Percentiles rank a stretch among this genome's conserved stretches.
Conservation (phyloP, 2,329 filamentous ascomycete species). For the Ceratocystis harringtonii region DNA sequence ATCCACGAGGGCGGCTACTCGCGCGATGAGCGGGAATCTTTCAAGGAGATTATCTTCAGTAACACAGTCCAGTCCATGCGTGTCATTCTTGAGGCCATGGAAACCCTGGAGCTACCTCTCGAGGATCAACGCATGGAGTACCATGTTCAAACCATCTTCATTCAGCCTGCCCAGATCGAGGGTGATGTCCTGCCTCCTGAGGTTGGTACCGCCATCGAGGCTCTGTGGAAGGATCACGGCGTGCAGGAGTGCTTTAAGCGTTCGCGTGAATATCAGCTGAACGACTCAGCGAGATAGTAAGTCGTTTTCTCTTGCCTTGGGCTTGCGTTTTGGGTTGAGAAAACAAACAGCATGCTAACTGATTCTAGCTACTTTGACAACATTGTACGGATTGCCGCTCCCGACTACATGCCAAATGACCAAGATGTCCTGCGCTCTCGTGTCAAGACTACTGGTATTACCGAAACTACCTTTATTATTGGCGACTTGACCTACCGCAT, state of each 20-base stretch:
- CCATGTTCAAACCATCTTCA: conserved; percentile 96
- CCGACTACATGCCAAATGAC: conserved; percentile 89
- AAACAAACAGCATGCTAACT: conserved; percentile 23
- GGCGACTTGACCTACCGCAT: conserved; percentile 89
- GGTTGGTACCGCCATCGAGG: conserved; percentile 83
- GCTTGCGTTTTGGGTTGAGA: no score
- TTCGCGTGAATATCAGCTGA: conserved; percentile 88
- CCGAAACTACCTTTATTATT: conserved; percentile 90
- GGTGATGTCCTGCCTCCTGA: conserved; percentile 87
- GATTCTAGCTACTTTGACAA: conserved; percentile 80
- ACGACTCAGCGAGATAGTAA: conserved; percentile 91
- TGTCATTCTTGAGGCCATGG: conserved; percentile 54
- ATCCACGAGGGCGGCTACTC: conserved; percentile 99
- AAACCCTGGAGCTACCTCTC: conserved; percentile 60
- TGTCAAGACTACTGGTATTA: conserved; percentile 97
- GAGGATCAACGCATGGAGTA: conserved; percentile 90
- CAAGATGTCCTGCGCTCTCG: conserved; percentile 89
- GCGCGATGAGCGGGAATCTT: conserved; percentile 61
- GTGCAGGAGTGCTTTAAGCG: conserved; percentile 93
- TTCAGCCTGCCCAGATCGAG: conserved; percentile 94
- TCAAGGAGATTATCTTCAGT: conserved; percentile 58
- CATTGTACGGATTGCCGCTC: conserved; percentile 74
- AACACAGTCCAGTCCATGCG: conserved; percentile 57
- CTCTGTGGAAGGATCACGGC: conserved; percentile 81
- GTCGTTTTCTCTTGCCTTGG: conserved; percentile 32